phyloP scores from a whole-genome alignment of 1,284 basidiomycete genomes.

The Trametes versicolor region DNA sequence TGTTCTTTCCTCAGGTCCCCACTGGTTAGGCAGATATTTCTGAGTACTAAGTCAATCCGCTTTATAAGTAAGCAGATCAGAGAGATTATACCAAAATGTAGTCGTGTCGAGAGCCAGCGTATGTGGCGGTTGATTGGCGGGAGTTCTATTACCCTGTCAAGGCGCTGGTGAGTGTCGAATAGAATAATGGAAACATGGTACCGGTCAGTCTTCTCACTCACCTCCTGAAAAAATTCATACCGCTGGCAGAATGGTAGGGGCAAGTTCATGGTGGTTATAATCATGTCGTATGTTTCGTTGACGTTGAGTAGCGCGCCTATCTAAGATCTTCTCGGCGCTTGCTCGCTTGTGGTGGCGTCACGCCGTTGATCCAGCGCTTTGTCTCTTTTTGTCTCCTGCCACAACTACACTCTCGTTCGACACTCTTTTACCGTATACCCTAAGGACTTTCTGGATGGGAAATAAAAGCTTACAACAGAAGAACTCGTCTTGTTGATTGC shows the following conservation, averaged over 20 bases:
- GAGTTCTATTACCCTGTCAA: too few species aligned
- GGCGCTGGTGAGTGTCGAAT: too few species aligned
- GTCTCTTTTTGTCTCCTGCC: background rate
- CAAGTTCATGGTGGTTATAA: too few species aligned
- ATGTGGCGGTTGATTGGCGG: too few species aligned
- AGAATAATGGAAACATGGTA: too few species aligned
- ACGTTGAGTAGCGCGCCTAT: background rate
- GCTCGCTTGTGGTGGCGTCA: background rate
- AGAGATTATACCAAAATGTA: too few species aligned
- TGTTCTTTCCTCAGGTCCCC: background rate
- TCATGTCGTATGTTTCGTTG: too few species aligned
- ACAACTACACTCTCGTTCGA: background rate
- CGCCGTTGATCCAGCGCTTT: background rate
- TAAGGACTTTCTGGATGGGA: background rate
- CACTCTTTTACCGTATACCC: background rate
- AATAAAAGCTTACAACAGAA: background rate
- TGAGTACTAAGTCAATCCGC: background rate
- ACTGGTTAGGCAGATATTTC: background rate
- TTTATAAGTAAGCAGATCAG: too few species aligned
- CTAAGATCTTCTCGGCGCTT: background rate
- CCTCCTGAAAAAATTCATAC: too few species aligned
- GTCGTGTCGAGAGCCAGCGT: too few species aligned
- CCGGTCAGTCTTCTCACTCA: too few species aligned
- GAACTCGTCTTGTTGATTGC: background rate
- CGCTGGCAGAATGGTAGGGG: too few species aligned